phyloP scores from a whole-genome alignment of 257 asterid species.

The Solanum chiquidenum region DNA sequence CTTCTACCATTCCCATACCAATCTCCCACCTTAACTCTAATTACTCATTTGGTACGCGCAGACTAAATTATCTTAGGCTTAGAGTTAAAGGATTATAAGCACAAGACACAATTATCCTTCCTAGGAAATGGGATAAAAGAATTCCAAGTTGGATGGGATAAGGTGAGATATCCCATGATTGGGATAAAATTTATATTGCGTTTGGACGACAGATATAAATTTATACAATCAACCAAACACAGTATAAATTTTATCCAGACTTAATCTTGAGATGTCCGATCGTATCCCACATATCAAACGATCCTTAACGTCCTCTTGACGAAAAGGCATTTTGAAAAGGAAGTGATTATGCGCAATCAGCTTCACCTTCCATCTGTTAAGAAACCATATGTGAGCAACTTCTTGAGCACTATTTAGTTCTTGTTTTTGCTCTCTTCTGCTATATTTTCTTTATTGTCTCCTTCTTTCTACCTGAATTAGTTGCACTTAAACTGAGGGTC shows the following conservation, averaged over 20 bases:
- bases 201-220: not conserved
- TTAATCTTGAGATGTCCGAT: not conserved
- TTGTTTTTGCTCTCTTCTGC: not conserved
- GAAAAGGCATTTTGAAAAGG: not conserved
- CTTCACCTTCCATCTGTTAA: not conserved
- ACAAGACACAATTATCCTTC: not conserved
- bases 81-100: not conserved
- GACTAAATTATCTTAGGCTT: not conserved
- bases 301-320: not conserved
- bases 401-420: not conserved
- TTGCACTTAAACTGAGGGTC: not conserved
- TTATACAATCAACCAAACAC: not conserved
- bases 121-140: not conserved
- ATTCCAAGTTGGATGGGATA: not conserved
- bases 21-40: not conserved
- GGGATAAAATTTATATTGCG: not conserved
- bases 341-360: not conserved
- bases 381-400: not conserved
- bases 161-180: not conserved
- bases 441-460: not conserved
- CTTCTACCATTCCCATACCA: not conserved
- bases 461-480: not conserved
- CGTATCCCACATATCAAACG: not conserved
- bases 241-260: not conserved
- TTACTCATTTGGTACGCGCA: not conserved